Evolutionary conservation across 768 basidiomycete genomes (phyloP), one percentile per base, ranked within the genome.

Genomic region (Russula sp.): DNA sequence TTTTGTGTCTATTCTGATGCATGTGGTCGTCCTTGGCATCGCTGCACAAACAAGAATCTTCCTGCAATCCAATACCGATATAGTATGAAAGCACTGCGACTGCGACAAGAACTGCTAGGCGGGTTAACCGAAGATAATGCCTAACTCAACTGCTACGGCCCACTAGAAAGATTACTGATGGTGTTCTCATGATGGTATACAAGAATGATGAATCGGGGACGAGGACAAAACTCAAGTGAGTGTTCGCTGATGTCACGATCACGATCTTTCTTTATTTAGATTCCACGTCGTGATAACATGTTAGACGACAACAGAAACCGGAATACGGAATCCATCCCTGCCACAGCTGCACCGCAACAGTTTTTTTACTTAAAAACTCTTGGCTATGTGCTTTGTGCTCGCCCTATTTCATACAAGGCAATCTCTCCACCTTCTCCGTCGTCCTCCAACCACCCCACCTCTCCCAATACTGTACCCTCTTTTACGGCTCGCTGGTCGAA

Each of bases 321-420:
- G 22, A 48, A n/a, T 48, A 48, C 46, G 46, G 46, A 48, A 48
- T 48, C 0, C 10, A n/a, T 22, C 11, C 44, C 8, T 48, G 11
- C 22, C 11, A 48, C 16, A 8, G 44, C 44, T 48, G 22, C 46
- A 46, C 44, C n/a, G 44, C 44, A 11, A 22, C 10, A 3, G 8
- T 32, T 64, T 64, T n/a, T 30, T 59, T 64, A 54, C 42, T 64
- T 52, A 49, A 59, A 59, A 32, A 26, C 26, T 8, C 48, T 20
- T 46, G 42, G 18, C 38, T 9, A 28, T 28, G 16, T 52, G 18
- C 46, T 24, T 18, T 28, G 44, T 22, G n/a, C 10, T 46, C 42
- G 18, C 44, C 16, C 24, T 11, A 3, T 20, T 30, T 40, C 36
- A 11, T 3, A 7, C 8, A 26, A 50, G 38, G 38, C 8, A 50